Evolutionary conservation across 2,329 filamentous ascomycete species (phyloP).

Genomic region (Moelleriella libera): DNA sequence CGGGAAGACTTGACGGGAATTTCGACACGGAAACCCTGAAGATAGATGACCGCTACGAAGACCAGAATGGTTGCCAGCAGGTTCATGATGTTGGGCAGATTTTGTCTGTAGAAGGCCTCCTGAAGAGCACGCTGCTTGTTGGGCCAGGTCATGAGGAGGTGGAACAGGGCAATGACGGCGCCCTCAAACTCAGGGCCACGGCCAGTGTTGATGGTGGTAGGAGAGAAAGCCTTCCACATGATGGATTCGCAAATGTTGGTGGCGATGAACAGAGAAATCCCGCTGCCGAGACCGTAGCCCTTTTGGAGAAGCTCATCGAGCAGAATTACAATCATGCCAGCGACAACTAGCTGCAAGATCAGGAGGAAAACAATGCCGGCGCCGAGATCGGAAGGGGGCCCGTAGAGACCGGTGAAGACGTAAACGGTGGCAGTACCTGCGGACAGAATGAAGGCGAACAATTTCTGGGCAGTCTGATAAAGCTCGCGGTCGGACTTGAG

Average conservation of each 20-base stretch:
- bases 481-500: constrained; percentile 99
- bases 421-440: constrained; percentile 97
- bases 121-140: constrained; percentile 98
- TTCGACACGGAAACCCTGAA: constrained; percentile 98
- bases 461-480: constrained; percentile 99
- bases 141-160: constrained; percentile 94
- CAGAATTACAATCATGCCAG: constrained; percentile 96
- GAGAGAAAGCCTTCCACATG: constrained; percentile 99
- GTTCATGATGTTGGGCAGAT: constrained; percentile 99
- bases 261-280: constrained; percentile 98
- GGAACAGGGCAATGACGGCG: constrained; percentile 93
- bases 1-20: constrained; percentile 99
- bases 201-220: constrained; percentile 97
- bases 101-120: constrained; percentile 98
- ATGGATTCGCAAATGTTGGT: constrained; percentile 99
- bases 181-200: constrained; percentile 98
- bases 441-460: constrained; percentile 93
- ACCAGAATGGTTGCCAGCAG: constrained; percentile 82
- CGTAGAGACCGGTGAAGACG: constrained; percentile 96
- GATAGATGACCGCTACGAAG: constrained; percentile 97
- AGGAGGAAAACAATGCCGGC: constrained; percentile 97
- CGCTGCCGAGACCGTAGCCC: constrained; percentile 94
- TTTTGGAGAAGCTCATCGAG: constrained; percentile 98
- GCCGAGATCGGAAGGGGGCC: constrained; percentile 88
- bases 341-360: constrained; percentile 93